Conservation (phyloP, 2,329 filamentous ascomycete species). For the Emmonsia crescens region DNA sequence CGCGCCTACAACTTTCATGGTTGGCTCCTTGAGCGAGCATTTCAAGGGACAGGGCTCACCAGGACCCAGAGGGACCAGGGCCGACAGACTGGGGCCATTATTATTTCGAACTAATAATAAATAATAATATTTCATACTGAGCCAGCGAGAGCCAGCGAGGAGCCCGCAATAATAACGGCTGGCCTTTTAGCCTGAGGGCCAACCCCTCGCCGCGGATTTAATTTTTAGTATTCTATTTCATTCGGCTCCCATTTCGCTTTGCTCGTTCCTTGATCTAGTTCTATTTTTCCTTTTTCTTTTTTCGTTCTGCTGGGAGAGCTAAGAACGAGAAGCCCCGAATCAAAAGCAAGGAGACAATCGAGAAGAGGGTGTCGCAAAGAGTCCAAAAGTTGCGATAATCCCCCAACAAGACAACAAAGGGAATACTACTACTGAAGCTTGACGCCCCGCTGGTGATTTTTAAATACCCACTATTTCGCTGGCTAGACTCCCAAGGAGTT, state of each 20-base stretch:
- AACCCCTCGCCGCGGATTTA: background rate
- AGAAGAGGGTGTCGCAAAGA: background rate
- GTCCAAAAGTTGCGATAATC: background rate
- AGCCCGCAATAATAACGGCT: background rate
- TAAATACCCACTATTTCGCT: background rate
- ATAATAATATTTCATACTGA: too few species aligned
- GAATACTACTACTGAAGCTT: background rate
- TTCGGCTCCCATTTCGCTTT: background rate
- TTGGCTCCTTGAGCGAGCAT: background rate
- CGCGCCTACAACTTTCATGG: background rate
- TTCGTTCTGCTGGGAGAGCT: background rate
- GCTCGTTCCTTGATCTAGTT: background rate
- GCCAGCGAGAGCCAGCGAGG: background rate
- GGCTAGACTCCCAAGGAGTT: background rate
- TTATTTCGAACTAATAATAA: background rate
- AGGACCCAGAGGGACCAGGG: background rate
- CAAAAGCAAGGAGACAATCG: background rate
- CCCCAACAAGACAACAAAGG: background rate
- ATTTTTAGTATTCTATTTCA: background rate
- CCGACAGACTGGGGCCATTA: background rate
- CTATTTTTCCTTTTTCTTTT: background rate
- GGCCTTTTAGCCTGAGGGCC: background rate
- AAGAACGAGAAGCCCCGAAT: background rate
- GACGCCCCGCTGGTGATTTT: background rate
- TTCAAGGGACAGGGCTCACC: background rate